Base-by-base conservation (phyloP, 2,329 filamentous ascomycete species). In the Bipolaris oryzae region DNA sequence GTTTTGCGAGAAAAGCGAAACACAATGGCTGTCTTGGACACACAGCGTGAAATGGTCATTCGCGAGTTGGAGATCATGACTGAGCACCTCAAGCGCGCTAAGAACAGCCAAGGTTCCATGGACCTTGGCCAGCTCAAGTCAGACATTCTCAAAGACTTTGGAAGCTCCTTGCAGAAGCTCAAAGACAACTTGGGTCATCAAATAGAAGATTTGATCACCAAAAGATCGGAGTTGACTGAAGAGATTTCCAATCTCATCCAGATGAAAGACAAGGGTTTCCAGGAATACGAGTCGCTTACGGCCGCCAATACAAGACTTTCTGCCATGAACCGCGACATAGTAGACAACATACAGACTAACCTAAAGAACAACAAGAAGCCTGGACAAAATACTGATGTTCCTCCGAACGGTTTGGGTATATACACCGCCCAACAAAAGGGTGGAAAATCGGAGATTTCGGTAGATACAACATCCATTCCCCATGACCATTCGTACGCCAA, bases 221-320 rank as follows among this genome's bases (percentile, higher is more conserved):
- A 94, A 76, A 87, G 92, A 58, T 92, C 95, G 69, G 87, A 91
- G 62, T 78, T 97, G 11, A 80, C 92, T 0, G 92, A 96, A 53
- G 93, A 98, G 75, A 92, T 94, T 72, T 87, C 88, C 56, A 89
- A 88, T 67, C 85, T 96, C 21, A 87, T 90, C 37, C 88, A 90
- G 50, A 90, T 95, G 80, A 92, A 96, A 68, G 94, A 98, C 76
- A 92, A 95, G 73, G 93, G 92, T 13, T 88, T 97, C 68, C 87
- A 96, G 70, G 95, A 99, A 72, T 98, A 97, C 71, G 95, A 98
- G 79, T 92, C 96, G 71, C 81, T 99, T 42, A 96, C 92, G 10
- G 89, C 89, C 55, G 96, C 96, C 82, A 99, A 99, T 74, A 89
- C 91, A 0, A 94, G 98, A 78, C 84, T 99, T 58, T 89, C 91